phyloP scores from a whole-genome alignment of 129 eudicot genomes.

The Pittosporum tobira region DNA sequence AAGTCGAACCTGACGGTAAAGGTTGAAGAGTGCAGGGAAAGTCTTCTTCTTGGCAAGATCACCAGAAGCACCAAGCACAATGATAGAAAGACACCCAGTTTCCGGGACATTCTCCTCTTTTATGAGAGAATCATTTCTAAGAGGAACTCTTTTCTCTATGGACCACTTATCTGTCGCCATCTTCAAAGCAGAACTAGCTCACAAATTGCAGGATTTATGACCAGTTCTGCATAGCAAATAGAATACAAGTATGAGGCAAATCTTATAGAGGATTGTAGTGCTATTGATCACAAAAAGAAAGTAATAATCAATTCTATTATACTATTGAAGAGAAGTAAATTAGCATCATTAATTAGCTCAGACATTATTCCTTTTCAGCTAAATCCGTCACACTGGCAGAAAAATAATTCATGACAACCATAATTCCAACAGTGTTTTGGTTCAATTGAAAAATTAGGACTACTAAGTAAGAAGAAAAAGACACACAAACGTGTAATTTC shows the following conservation, averaged over 20 bases:
- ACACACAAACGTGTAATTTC: too few relatives aligned
- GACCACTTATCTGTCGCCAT: slow-evolving; percentile 59
- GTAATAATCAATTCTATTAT: background rate
- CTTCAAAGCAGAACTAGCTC: slow-evolving; percentile 15
- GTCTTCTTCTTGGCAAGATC: slow-evolving; percentile 99
- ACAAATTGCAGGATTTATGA: slow-evolving; percentile 7
- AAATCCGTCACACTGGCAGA: background rate
- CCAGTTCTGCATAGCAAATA: background rate
- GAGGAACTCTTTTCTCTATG: slow-evolving; percentile 46
- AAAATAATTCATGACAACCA: background rate
- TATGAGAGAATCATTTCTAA: slow-evolving; percentile 25
- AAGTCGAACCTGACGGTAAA: slow-evolving; percentile 55
- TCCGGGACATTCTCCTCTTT: slow-evolving; percentile 39
- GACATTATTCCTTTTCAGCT: background rate
- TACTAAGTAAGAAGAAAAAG: too few relatives aligned
- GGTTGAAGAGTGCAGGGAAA: slow-evolving; percentile 94
- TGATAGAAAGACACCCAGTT: slow-evolving; percentile 65
- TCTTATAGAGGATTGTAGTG: too few relatives aligned
- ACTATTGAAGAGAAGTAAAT: background rate
- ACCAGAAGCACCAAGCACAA: slow-evolving; percentile 99
- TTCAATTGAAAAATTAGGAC: too few relatives aligned
- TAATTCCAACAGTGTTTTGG: too few relatives aligned
- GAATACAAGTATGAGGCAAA: background rate
- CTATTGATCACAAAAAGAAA: too few relatives aligned
- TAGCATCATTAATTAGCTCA: background rate